Evolutionary conservation across 2,329 filamentous ascomycete genomes (phyloP).

Genomic region (Tolypocladium sp.): DNA sequence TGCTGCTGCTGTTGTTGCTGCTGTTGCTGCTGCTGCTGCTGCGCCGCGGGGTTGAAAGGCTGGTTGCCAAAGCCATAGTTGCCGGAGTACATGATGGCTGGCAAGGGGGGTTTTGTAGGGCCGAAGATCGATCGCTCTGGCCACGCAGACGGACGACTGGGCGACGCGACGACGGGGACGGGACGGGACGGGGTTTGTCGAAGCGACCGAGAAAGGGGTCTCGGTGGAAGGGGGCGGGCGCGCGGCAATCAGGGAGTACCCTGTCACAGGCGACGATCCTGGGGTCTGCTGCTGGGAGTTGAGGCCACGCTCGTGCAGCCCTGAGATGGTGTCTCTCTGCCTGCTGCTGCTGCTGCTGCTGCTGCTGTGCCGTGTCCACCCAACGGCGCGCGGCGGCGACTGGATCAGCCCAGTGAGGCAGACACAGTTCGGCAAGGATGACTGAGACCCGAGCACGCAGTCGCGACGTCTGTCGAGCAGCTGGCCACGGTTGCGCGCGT

Average conservation of each 20-base stretch:
- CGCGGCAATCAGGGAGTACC: not conserved
- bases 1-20: slow-evolving; percentile 32
- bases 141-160: not conserved
- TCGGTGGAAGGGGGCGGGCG: not conserved
- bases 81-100: slow-evolving; percentile 41
- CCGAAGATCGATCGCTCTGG: not conserved
- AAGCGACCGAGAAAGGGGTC: not conserved
- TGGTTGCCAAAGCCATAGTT: slow-evolving; percentile 46
- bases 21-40: slow-evolving; percentile 38
- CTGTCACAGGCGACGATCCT: not conserved
- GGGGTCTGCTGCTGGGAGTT: not conserved
- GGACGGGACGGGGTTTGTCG: not conserved
- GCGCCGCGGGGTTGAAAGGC: slow-evolving; percentile 38
- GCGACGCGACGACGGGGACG: not conserved
- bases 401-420: not conserved
- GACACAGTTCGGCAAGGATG: not conserved
- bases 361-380: not conserved
- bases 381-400: not conserved
- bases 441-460: not conserved
- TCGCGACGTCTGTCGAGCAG: not conserved
- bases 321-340: not conserved
- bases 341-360: not conserved
- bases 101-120: not conserved
- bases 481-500: not conserved
- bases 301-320: not conserved